Evolutionary conservation across 2,329 filamentous ascomycete genomes (phyloP).

Genomic region (Periconia digitata): DNA sequence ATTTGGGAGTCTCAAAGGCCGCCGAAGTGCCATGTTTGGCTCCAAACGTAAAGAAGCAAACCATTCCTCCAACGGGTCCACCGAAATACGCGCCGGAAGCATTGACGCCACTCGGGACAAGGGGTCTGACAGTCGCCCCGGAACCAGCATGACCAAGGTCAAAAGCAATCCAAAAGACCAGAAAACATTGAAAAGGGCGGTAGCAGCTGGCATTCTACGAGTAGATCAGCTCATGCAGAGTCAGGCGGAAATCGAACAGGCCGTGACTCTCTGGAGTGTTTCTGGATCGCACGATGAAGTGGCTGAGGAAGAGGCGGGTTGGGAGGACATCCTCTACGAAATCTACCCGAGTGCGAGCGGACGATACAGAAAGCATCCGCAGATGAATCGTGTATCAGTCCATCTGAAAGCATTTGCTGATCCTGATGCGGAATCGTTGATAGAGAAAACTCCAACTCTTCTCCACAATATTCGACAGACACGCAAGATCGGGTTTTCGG

Average conservation of each 20-base stretch:
- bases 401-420: conserved; percentile 77
- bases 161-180: conserved; percentile 41
- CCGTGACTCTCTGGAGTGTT: conserved; percentile 76
- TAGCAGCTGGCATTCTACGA: conserved; percentile 77
- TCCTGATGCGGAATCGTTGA: conserved; percentile 75
- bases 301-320: conserved; percentile 61
- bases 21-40: conserved; percentile 67
- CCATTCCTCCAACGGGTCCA: conserved; percentile 21
- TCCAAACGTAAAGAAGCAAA: conserved; percentile 54
- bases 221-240: conserved; percentile 75
- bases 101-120: conserved; percentile 26
- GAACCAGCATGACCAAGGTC: conserved; percentile 27
- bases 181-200: conserved; percentile 64
- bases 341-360: conserved; percentile 69
- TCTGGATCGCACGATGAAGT: conserved; percentile 40
- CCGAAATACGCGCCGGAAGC: conserved; percentile 24
- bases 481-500: conserved; percentile 89
- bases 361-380: conserved; percentile 70
- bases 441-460: conserved; percentile 84
- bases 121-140: conserved; percentile 28
- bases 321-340: conserved; percentile 70
- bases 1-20: conserved; percentile 42
- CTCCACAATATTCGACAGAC: conserved; percentile 81
- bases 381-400: conserved; percentile 76
- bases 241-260: conserved; percentile 71